Base-by-base conservation (phyloP, 108 stramenopile species). In the Cyclostephanos invisitatus region DNA sequence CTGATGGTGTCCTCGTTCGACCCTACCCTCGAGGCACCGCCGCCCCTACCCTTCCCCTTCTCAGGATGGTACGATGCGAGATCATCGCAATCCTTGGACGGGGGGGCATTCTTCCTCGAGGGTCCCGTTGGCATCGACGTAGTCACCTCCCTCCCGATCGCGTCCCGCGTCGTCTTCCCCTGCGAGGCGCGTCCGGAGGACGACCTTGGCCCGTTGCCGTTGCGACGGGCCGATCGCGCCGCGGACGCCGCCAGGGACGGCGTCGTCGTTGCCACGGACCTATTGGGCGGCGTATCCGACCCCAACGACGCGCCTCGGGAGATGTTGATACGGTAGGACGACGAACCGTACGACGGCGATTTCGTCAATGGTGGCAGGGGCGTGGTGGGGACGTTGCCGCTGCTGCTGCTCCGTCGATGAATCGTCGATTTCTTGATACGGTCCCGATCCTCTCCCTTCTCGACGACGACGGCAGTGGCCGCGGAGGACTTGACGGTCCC, bases 161-260 rank as follows among this genome's bases (percentile, higher is more conserved):
- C 44, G 44, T 46, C 44, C 44, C 44, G 14, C 2, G 17, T 2
- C 44, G 14, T 46, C 44, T 3, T 15, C 14, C 11, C 40, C 40
- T 46, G 12, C 1, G 15, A 14, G 2, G 12, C 17, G 44, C 44
- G 15, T 2, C 44, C 12, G 15, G 44, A 46, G 44, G 12, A 11
- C 12, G 56, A 20, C 28, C 32, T 35, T 8, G 7, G 11, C 10
- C 7, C 18, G 56, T 35, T 12, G 56, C 18, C 3, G 3, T 35
- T 29, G 56, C 56, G 56, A 35, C 56, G 56, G 56, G 56, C 28
- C 14, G 56, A 57, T 35, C 56, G 56, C 29, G 56, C 56, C 18
- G 56, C 18, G 29, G 56, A 57, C 29, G 56, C 56, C 56, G 56
- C 56, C 27, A 56, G 55, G 55, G 55, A 3, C 2, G 55, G 8